Conservation (phyloP, 257 asterid genomes). For the Solanum rostratum region DNA sequence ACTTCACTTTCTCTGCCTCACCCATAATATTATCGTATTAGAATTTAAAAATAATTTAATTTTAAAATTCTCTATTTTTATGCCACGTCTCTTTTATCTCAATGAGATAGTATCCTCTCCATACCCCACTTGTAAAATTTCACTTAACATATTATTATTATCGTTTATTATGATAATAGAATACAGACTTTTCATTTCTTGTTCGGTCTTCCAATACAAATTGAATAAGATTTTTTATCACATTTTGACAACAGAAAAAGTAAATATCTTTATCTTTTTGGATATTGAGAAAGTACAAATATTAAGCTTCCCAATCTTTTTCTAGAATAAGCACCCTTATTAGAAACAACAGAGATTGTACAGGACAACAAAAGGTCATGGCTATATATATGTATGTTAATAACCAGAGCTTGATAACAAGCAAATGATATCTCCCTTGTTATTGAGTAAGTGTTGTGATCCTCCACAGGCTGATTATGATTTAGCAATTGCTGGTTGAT, state of each 20-base stretch:
- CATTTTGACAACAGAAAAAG: not conserved
- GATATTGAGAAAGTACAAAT: not conserved
- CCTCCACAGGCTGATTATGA: not conserved
- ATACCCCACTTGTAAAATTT: no score
- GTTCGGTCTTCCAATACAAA: not conserved
- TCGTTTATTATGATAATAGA: no score
- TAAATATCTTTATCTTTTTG: not conserved
- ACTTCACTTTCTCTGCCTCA: no score
- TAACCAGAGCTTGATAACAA: not conserved
- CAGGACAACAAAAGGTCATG: not conserved
- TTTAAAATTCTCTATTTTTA: no score
- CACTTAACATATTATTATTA: no score
- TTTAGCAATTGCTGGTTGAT: not conserved
- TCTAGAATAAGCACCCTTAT: not conserved
- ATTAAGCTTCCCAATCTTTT: not conserved
- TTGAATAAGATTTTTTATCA: no score
- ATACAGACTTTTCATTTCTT: not conserved
- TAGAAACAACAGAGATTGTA: not conserved
- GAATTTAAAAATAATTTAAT: no score
- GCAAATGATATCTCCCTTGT: not conserved
- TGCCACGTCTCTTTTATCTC: no score
- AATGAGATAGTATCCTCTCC: no score
- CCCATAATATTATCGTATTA: no score
- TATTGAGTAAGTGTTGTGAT: not conserved
- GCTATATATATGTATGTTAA: not conserved